Percentiles rank a stretch among this genome's conserved stretches.
phyloP scores from a whole-genome alignment of 495 filamentous ascomycete species.

The Neurospora sp. region DNA sequence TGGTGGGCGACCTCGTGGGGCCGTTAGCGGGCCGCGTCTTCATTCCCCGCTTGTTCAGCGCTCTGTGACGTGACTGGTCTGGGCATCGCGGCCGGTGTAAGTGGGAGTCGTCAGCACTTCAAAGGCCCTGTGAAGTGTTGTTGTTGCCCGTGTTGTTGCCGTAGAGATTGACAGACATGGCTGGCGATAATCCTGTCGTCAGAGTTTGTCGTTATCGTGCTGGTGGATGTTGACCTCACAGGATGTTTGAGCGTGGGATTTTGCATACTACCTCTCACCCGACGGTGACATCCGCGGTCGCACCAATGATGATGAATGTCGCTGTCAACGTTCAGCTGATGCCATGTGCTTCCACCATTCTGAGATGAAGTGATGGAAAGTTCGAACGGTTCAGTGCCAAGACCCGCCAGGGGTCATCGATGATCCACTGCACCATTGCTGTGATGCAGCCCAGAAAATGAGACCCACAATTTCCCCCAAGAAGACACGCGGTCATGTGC shows the following conservation, averaged over 20 bases:
- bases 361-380: neutral
- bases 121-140: neutral
- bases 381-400: neutral
- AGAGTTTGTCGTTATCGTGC: neutral
- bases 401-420: neutral
- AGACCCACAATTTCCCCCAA: neutral
- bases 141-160: neutral
- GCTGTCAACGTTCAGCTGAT: neutral
- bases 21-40: neutral
- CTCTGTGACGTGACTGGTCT: neutral
- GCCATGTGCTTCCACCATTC: neutral
- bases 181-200: neutral
- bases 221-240: neutral
- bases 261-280: neutral
- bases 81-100: neutral
- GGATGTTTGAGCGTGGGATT: neutral
- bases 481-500: neutral
- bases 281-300: neutral
- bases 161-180: neutral
- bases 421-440: too few relatives aligned
- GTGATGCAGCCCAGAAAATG: neutral
- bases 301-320: neutral
- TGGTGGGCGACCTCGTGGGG: neutral
- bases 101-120: neutral
- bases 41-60: neutral